These are phyloP conservation scores for Cladophialophora chaetospira DNA, from an alignment of 2,329 filamentous ascomycete genomes.

Conservation along the genomic window DNA sequence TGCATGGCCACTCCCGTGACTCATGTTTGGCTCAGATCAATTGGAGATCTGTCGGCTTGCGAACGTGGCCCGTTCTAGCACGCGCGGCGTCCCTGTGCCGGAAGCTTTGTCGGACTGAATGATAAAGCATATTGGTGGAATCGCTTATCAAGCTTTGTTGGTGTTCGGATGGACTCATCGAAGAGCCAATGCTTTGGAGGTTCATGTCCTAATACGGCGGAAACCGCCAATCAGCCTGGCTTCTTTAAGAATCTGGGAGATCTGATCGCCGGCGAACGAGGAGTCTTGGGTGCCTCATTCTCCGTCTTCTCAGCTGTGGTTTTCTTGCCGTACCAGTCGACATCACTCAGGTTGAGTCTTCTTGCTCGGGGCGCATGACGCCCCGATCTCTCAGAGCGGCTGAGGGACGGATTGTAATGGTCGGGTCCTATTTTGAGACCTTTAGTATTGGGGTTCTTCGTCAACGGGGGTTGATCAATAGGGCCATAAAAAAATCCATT, in stretches of 20 bases:
- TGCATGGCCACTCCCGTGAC: too few relatives aligned
- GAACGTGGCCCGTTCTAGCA: neutral
- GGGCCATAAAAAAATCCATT: conserved; percentile 40
- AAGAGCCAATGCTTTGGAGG: neutral
- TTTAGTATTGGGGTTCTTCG: conserved; percentile 40
- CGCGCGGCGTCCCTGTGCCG: neutral
- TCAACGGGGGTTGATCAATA: conserved; percentile 39
- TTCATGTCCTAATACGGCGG: conserved; percentile 23
- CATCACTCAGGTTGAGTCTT: conserved; percentile 92
- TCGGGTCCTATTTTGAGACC: conserved; percentile 41
- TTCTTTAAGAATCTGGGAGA: conserved; percentile 23
- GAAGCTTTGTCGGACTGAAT: neutral
- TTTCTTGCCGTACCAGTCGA: conserved; percentile 78
- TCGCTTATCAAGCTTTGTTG: neutral
- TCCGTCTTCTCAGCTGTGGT: conserved; percentile 1
- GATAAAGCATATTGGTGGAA: neutral
- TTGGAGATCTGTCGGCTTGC: too few relatives aligned
- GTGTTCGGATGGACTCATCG: neutral
- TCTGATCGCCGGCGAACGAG: conserved; percentile 14
- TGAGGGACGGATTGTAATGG: conserved; percentile 43
- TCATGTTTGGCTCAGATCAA: too few relatives aligned
- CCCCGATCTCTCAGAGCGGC: conserved; percentile 56
- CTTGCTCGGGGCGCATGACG: conserved; percentile 78
- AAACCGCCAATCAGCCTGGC: conserved; percentile 33
- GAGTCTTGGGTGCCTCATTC: conserved; percentile 11